Conservation (phyloP, 805 yeast genomes). For the Ogataea ramenticola region DNA sequence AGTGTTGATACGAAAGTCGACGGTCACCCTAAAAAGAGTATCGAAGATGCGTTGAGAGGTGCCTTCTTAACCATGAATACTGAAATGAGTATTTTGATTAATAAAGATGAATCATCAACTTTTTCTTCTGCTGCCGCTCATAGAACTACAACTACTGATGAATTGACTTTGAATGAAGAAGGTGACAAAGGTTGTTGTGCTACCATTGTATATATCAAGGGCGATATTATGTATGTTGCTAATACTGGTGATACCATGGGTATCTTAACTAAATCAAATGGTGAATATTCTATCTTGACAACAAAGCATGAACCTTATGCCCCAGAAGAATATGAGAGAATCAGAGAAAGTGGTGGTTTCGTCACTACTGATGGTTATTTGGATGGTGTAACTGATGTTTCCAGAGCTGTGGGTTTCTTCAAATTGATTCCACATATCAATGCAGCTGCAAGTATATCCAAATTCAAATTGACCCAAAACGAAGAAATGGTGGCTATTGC, state of each 20-base stretch:
- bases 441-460: constrained; percentile 76
- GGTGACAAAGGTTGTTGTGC: constrained; percentile 78
- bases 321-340: constrained; percentile 71
- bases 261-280: constrained; percentile 69
- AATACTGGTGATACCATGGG: constrained; percentile 90
- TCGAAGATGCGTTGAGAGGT: constrained; percentile 72
- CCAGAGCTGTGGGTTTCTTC: constrained; percentile 89
- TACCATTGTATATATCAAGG: constrained; percentile 72
- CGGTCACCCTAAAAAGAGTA: constrained; percentile 36
- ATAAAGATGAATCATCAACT: constrained; percentile 36
- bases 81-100: constrained; percentile 62
- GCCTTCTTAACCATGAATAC: constrained; percentile 76
- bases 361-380: constrained; percentile 79
- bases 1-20: constrained; percentile 23
- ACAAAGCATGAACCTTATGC: constrained; percentile 80
- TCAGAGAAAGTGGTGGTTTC: constrained; percentile 86
- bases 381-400: constrained; percentile 75
- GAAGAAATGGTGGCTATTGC: constrained; percentile 85
- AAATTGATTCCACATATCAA: constrained; percentile 81
- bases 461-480: constrained; percentile 50
- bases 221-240: constrained; percentile 65
- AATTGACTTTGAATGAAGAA: constrained; percentile 59
- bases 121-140: constrained; percentile 43
- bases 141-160: constrained; percentile 40
- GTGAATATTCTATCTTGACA: constrained; percentile 69